Evolutionary conservation across 192 early-diverging fungal genomes (phyloP).

Genomic region (Backusella luteola): DNA sequence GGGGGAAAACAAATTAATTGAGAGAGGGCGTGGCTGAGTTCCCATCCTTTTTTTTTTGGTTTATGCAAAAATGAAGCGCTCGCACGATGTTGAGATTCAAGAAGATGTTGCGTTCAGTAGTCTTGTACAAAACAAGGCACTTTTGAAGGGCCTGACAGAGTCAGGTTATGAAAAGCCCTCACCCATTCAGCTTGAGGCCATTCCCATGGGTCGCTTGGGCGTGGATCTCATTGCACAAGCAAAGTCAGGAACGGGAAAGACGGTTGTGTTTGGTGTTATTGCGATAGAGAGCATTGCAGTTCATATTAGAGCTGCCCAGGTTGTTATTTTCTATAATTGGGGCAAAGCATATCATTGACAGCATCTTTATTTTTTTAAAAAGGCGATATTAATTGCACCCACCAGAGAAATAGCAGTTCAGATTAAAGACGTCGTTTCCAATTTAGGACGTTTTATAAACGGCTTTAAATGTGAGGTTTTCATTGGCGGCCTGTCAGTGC

Average conservation of each 20-base stretch:
- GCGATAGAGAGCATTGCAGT: slow-evolving; percentile 47
- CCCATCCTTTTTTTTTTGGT: slow-evolving; percentile 1
- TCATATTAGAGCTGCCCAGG: slow-evolving; percentile 21
- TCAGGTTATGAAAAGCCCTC: slow-evolving; percentile 60
- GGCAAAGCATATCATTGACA: neutral
- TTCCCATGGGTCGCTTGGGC: slow-evolving; percentile 56
- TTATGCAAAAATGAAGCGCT: slow-evolving; percentile 35
- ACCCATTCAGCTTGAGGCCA: slow-evolving; percentile 63
- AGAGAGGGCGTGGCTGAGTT: slow-evolving; percentile 13
- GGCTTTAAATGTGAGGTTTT: slow-evolving; percentile 41
- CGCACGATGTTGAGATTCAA: slow-evolving; percentile 52
- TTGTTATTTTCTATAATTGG: neutral
- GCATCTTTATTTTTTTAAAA: neutral
- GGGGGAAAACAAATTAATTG: neutral
- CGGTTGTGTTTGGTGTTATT: slow-evolving; percentile 69
- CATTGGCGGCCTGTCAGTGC: slow-evolving; percentile 55
- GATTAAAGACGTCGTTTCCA: slow-evolving; percentile 53
- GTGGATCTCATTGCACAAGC: slow-evolving; percentile 84
- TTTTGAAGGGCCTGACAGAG: slow-evolving; percentile 42
- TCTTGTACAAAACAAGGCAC: slow-evolving; percentile 38
- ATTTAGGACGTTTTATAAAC: slow-evolving; percentile 30
- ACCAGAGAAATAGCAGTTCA: slow-evolving; percentile 65
- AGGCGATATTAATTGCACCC: slow-evolving; percentile 53
- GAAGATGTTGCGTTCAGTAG: slow-evolving; percentile 53
- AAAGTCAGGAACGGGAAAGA: slow-evolving; percentile 80